Evolutionary conservation across 202 grass and related monocot genomes (phyloP), one percentile per base, ranked within the genome.

Genomic region (Cymbopogon flexuosus): DNA sequence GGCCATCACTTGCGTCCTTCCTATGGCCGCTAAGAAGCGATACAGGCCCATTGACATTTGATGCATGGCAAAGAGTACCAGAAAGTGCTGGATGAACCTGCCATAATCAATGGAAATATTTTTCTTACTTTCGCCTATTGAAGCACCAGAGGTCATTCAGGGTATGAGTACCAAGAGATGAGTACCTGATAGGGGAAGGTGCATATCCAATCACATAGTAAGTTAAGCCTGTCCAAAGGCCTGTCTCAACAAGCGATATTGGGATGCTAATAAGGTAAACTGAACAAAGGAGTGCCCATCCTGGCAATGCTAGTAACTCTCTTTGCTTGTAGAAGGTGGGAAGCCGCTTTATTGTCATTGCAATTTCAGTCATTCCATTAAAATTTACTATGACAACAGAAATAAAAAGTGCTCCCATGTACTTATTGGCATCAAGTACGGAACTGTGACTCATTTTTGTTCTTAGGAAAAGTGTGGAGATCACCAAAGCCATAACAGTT

Each of bases 281-380:
- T 39, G 96, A 91, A 83, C 77, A 93, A 90, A 99, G 83, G 65
- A 99, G 88, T 64, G 92, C 90, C 96, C 96, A 99, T 81, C 88
- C 92, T 78, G 96, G 96, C 79, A 99, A 81, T 87, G 62, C 83
- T 77, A 99, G 79, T 79, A 95, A 33, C 58, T 91, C 92, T 46
- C 90, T 88, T 82, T 99, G 92, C 88, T 99, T 99, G 85, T 93
- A 99, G 79, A 93, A 95, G 42, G 90, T 99, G 49, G 92, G 92
- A 68, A 99, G 87, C 29, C 96, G 84, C 67, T 89, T 95, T 86
- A 95, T 88, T 78, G 93, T 99, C 89, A 95, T 99, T 68, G 88
- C 82, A 46, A 99, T 84, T 80, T 99, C 96, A 40, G 92, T 93
- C 96, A 95, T 93, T 45, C 96, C 96, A 83, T 99, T 99, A 84